Base-by-base conservation (phyloP, 495 filamentous ascomycete genomes). In the Xylona heveae region DNA sequence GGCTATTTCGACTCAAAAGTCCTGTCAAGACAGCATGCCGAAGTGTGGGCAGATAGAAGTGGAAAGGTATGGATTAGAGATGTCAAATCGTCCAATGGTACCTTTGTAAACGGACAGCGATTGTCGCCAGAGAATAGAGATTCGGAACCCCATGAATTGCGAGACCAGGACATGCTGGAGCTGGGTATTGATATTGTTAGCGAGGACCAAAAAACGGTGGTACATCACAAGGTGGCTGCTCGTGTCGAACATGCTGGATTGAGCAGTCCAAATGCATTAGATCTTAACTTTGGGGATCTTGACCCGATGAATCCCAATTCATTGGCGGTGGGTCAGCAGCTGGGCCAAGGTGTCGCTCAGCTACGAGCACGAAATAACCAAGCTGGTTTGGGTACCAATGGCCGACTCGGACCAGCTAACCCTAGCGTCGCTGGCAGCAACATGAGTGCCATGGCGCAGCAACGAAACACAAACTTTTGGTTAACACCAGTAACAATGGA, bases 1-100 rank as follows among this genome's bases (percentile, higher is more conserved):
- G 88, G 88, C 8, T 97, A 75, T 47, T 97, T 97, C 45, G 88
- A 97, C 50, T 93, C 83, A 12, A 97, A 97, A 47, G 88, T 97
- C 22, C 66, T 97, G 9, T 94, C 85, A 21, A 63, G 88, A 37
- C 84, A 93, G 50, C 88, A 97, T 54, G 88, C 88, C 10, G 88
- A 97, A 40, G 69, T 95, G 12, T 97, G 81, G 80, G 85, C 85
- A 15, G 83, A 94, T 31, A 64, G 71, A 35, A 64, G 62, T 39
- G 85, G 88, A 9, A 91, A 88, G 46, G 71, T 97, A 33, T 95
- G 73, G 71, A 95, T 97, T 42, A 71, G 82, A 21, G 88, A 97
- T 54, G 76, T 97, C 40, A 95, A 93, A 50, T 95, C 88, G 3
- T 95, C 88, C 2, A 97, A 97, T 44, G 88, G 88, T 24, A 97